A percentile compares a stretch with the other conserved stretches of the same genome.
These are phyloP conservation scores for Malus orientalis DNA, from an alignment of 306 rosid genomes.

Conservation along the genomic window DNA sequence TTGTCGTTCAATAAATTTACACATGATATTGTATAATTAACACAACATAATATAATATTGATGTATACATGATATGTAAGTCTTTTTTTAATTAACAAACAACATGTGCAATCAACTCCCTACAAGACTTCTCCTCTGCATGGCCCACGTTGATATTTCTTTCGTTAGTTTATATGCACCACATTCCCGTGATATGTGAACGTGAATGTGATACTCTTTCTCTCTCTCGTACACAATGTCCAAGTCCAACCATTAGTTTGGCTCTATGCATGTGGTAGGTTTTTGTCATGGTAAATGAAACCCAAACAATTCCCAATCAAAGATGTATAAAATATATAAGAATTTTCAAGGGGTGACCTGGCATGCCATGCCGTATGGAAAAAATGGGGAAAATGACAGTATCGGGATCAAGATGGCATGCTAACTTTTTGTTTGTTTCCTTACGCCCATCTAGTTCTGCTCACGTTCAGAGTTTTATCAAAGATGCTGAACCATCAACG, in stretches of 20 bases:
- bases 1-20: no score
- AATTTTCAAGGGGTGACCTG: neutral
- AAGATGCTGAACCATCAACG: neutral
- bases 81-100: neutral
- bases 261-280: neutral
- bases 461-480: neutral
- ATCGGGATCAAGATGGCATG: neutral
- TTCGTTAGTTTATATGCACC: neutral
- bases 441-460: slow-evolving; percentile 6
- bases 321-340: neutral
- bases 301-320: neutral
- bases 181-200: slow-evolving; percentile 16
- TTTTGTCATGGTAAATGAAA: neutral
- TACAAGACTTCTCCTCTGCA: slow-evolving; percentile 1
- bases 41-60: no score
- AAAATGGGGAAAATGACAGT: neutral
- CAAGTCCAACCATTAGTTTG: neutral
- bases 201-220: neutral
- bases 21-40: neutral
- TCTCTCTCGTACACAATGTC: neutral
- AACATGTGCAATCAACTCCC: slow-evolving; percentile 16
- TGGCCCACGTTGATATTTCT: slow-evolving; percentile 21
- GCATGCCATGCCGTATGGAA: neutral
- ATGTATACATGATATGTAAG: neutral
- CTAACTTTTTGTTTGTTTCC: neutral